These are phyloP conservation scores for Lupinus albus DNA, from an alignment of 306 rosid genomes.

Conservation along the genomic window DNA sequence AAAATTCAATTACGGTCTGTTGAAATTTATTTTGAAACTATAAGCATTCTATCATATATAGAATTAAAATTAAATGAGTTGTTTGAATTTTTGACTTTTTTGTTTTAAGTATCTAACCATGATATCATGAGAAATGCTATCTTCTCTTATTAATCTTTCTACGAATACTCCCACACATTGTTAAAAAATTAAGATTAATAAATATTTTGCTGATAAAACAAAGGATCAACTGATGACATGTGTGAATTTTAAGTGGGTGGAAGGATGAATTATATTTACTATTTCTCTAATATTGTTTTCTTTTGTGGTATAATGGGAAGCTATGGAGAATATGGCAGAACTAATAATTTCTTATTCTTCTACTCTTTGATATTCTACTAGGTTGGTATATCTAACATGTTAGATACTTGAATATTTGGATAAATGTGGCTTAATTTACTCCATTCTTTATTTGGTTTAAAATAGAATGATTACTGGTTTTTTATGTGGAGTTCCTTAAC, in stretches of 20 bases:
- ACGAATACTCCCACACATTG: too few relatives aligned
- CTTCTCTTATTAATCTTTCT: too few relatives aligned
- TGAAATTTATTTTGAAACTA: slow-evolving; percentile 11
- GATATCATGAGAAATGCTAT: too few relatives aligned
- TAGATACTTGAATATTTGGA: too few relatives aligned
- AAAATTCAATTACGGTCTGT: too few relatives aligned
- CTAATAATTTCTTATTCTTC: neutral
- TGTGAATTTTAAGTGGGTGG: too few relatives aligned
- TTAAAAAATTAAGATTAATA: too few relatives aligned
- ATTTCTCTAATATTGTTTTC: neutral
- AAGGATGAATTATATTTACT: too few relatives aligned
- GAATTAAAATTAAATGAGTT: neutral
- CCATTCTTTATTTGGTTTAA: neutral
- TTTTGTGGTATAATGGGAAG: neutral
- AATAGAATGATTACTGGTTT: neutral
- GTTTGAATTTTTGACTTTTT: neutral
- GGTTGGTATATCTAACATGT: too few relatives aligned
- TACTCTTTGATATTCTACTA: neutral
- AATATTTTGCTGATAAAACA: too few relatives aligned
- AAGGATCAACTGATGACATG: too few relatives aligned
- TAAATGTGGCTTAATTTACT: neutral
- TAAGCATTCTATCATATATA: neutral
- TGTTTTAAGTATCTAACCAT: neutral
- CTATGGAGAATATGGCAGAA: slow-evolving; percentile 1
- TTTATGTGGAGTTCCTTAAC: neutral